Evolutionary conservation across 1,139 yeast species (phyloP).

Genomic region (Taphrina confusa): DNA sequence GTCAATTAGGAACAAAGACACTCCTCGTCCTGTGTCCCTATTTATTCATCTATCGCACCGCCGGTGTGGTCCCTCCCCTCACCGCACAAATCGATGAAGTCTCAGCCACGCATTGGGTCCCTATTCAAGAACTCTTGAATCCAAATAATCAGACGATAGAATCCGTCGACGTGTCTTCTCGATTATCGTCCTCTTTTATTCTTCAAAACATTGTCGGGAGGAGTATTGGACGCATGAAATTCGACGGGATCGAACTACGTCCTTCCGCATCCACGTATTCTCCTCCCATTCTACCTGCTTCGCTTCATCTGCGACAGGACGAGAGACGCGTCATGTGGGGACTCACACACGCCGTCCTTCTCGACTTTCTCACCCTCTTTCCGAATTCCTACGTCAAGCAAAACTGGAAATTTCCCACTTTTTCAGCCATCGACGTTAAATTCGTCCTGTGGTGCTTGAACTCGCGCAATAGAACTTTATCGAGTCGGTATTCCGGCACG

Average conservation of each 20-base stretch:
- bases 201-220: constrained; percentile 35
- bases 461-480: neutral
- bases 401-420: constrained; percentile 24
- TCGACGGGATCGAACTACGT: constrained; percentile 45
- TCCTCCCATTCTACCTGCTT: neutral
- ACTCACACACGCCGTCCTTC: constrained; percentile 46
- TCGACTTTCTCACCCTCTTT: constrained; percentile 45
- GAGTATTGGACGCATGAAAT: constrained; percentile 45
- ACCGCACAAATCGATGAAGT: neutral
- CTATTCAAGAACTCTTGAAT: constrained; percentile 44
- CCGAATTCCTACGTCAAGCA: neutral
- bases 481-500: constrained; percentile 4
- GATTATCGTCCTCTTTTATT: constrained; percentile 1
- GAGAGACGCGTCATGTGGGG: constrained; percentile 46
- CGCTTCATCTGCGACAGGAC: neutral
- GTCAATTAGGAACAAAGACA: constrained; percentile 45
- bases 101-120: constrained; percentile 50
- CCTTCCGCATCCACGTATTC: constrained; percentile 38
- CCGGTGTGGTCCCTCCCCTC: neutral
- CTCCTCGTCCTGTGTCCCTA: constrained; percentile 46
- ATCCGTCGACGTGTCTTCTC: constrained; percentile 38
- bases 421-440: constrained; percentile 14
- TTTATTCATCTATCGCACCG: constrained; percentile 38
- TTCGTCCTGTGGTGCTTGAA: constrained; percentile 5
- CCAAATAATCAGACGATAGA: constrained; percentile 41